phyloP scores from a whole-genome alignment of 208 protist genomes.

The Leishmania gerbilli region DNA sequence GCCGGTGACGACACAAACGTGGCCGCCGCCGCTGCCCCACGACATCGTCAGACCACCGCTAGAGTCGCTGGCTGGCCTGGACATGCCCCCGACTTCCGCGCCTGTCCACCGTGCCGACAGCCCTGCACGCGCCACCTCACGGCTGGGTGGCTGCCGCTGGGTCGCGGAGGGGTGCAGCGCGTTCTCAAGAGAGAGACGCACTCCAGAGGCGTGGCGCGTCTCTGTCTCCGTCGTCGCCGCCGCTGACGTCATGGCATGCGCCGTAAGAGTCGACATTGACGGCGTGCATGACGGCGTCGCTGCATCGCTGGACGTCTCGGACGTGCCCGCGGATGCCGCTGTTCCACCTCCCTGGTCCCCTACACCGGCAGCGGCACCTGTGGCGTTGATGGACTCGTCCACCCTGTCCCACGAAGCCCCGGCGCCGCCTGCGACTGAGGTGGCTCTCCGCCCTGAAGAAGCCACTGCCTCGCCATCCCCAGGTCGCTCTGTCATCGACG shows the following conservation, averaged over 20 bases:
- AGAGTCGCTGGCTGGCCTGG: neutral
- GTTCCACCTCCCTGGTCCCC: neutral
- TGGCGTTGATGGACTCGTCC: neutral
- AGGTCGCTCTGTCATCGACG: neutral
- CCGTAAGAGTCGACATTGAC: neutral
- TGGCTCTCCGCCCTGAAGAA: neutral
- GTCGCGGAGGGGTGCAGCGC: constrained; percentile 22
- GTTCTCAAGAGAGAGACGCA: constrained; percentile 2
- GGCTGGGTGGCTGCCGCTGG: neutral
- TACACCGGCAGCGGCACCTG: neutral
- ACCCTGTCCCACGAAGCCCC: neutral
- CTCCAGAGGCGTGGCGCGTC: neutral
- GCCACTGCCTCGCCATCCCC: neutral
- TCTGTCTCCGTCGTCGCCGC: neutral
- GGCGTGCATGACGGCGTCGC: neutral
- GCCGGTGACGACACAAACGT: constrained; percentile 87
- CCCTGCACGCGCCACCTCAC: neutral
- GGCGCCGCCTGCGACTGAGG: neutral
- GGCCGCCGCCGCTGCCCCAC: constrained; percentile 32
- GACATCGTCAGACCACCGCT: constrained; percentile 21
- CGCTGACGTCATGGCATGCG: neutral
- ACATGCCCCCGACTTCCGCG: neutral
- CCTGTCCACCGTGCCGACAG: neutral
- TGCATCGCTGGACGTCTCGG: constrained; percentile 4
- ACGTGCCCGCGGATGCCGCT: neutral